Base-by-base conservation (phyloP, 2,329 filamentous ascomycete species). In the Thermothelomyces thermophilus region DNA sequence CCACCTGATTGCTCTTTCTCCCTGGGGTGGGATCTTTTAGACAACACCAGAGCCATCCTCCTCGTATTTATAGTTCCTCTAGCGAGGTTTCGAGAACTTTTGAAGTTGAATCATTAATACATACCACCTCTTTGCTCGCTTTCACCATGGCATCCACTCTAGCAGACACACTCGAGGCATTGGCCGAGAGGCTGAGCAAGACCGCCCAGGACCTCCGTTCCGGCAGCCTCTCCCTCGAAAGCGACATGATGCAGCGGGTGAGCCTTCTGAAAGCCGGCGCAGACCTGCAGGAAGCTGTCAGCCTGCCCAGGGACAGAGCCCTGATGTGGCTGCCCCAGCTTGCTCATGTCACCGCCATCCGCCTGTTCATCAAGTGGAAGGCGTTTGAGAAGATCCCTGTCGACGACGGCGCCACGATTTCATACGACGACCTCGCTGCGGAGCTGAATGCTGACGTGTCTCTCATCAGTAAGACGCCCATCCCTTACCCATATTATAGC, bases 301-400 rank as follows among this genome's bases (percentile, higher is more conserved):
- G 47, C 39, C 46, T 49, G 22, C 58, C 59, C 35, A 28, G 33
- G 2, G 57, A 60, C 28, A 28, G 45, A n/a, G 36, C 55, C 33
- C 20, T 53, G n/a, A 24, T 56, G 26, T 41, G 30, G 28, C 37
- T 55, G 11, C 24, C 48, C 3, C 17, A 41, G 5, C 17, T 56
- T 5, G 42, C 51, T 16, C 48, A 56, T 5, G 51, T 62, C 11
- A 55, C 49, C 2, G 60, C 59, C 2, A 40, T 62, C 6, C 57
- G 58, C 1, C 50, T 67, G 3, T 67, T 68, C 43, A 50, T 62
- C 24, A 56, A 63, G 33, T 67, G 66, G 64, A 56, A 59, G 8
- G 61, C 55, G 0, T 68, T 69, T 42, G 62, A 65, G 6, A 40
- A 50, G 1, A 65, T 70, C 17, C 65, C 66, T 0, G n/a, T 19